Conservation (phyloP, 495 filamentous ascomycete genomes). For the Penicillium bovifimosum region DNA sequence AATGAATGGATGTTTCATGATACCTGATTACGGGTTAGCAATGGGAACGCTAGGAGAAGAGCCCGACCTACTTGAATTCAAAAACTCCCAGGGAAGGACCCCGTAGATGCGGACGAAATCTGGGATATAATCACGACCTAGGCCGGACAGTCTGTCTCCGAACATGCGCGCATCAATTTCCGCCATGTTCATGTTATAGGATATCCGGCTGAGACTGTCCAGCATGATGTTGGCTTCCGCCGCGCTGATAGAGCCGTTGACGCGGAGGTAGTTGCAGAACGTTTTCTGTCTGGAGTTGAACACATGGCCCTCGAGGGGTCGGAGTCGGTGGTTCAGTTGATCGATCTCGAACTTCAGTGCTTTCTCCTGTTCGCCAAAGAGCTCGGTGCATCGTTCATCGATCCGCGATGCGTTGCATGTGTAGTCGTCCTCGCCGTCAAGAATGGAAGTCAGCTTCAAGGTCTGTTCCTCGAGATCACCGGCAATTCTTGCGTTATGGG, state of each 20-base stretch:
- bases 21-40: background rate
- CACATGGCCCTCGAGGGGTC: background rate
- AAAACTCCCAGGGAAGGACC: background rate
- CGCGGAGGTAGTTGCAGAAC: background rate
- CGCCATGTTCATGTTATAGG: background rate
- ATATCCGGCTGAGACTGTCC: background rate
- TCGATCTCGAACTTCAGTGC: background rate
- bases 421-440: background rate
- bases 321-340: background rate
- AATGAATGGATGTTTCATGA: background rate
- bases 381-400: background rate
- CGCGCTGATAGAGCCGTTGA: background rate
- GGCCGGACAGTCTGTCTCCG: background rate
- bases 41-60: background rate
- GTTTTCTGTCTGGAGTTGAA: background rate
- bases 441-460: background rate
- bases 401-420: background rate
- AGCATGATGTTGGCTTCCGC: background rate
- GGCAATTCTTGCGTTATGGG: background rate
- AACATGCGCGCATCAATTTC: background rate
- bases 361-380: background rate
- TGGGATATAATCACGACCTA: background rate
- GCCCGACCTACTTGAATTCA: background rate
- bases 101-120: background rate
- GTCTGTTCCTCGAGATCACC: background rate